phyloP scores from a whole-genome alignment of 306 rosid species.

The Coriaria nepalensis region DNA sequence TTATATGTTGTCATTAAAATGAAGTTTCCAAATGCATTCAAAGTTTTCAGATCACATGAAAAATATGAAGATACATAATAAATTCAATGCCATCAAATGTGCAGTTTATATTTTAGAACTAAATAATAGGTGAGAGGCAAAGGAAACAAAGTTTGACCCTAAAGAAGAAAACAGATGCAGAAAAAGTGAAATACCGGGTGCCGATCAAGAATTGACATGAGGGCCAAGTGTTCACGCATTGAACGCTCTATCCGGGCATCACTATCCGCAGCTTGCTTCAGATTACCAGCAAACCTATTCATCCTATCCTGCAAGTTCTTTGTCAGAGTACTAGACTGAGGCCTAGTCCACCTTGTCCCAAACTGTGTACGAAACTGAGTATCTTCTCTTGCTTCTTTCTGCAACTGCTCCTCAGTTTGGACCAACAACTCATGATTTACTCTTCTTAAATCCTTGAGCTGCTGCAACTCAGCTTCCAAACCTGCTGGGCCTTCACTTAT shows the following conservation, averaged over 20 bases:
- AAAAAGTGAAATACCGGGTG: slow-evolving; percentile 50
- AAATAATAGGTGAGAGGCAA: not conserved
- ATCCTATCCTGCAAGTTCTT: slow-evolving; percentile 92
- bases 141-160: slow-evolving; percentile 1
- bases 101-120: slow-evolving; percentile 1
- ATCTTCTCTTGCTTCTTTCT: slow-evolving; percentile 93
- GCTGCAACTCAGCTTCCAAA: slow-evolving; percentile 88
- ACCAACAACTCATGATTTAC: slow-evolving; percentile 81
- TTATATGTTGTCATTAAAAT: no score
- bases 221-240: slow-evolving; percentile 65
- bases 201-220: slow-evolving; percentile 81
- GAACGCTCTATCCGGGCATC: slow-evolving; percentile 89
- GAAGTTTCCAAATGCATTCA: not conserved
- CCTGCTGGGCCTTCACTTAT: slow-evolving; percentile 89
- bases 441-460: slow-evolving; percentile 82
- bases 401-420: slow-evolving; percentile 84
- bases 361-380: slow-evolving; percentile 84
- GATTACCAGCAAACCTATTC: slow-evolving; percentile 81
- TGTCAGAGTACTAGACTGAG: slow-evolving; percentile 87
- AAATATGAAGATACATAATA: not conserved
- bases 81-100: not conserved
- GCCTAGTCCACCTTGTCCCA: slow-evolving; percentile 95
- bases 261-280: slow-evolving; percentile 97
- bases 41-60: not conserved
- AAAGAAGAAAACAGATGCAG: slow-evolving; percentile 1